Conservation (phyloP, 805 yeast species). For the Yarrowia yakushimensis region DNA sequence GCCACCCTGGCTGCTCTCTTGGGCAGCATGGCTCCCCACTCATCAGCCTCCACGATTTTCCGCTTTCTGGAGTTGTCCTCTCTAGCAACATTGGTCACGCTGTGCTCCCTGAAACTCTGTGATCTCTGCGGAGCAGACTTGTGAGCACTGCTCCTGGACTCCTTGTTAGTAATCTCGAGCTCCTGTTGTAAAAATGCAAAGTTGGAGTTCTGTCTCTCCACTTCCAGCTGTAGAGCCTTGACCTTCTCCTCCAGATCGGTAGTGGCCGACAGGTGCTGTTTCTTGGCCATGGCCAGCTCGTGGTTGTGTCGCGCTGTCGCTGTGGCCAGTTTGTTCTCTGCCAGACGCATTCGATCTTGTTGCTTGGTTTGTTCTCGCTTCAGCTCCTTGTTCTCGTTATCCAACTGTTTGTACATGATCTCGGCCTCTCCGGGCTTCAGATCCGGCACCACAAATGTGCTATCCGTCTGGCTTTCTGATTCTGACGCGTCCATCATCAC, state of each 20-base stretch:
- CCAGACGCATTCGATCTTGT: slow-evolving; percentile 2
- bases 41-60: background rate
- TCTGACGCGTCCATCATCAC: background rate
- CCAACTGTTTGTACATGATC: background rate
- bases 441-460: no score
- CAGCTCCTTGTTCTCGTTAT: background rate
- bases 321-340: slow-evolving; percentile 1
- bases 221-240: background rate
- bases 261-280: background rate
- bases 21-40: slow-evolving; percentile 17
- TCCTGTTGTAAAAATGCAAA: slow-evolving; percentile 11
- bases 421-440: background rate
- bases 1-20: background rate
- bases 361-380: background rate
- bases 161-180: background rate
- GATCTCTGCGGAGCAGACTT: background rate
- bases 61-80: background rate
- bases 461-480: background rate
- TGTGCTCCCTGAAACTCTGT: background rate
- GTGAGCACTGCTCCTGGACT: background rate
- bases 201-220: background rate
- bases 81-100: background rate
- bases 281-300: slow-evolving; percentile 9
- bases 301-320: background rate
- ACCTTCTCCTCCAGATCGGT: background rate